A percentile compares a stretch with the other conserved stretches of the same genome.
Evolutionary conservation across 2,329 filamentous ascomycete genomes (phyloP).

Genomic region (Ophiognomonia clavigignenti-juglandacearum): DNA sequence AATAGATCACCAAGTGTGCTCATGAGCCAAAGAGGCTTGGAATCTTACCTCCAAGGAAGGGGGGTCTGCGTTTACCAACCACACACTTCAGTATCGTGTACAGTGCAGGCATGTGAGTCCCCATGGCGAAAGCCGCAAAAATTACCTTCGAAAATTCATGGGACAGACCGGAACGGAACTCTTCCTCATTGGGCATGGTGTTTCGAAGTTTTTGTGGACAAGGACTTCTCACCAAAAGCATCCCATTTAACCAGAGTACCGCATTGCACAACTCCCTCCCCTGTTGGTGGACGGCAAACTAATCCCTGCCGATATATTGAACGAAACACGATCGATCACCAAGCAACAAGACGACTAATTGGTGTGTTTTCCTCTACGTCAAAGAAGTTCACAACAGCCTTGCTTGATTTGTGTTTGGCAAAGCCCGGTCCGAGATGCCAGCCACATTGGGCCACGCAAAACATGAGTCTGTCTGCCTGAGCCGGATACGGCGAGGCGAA

Average conservation of each 20-base stretch:
- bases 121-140: no score
- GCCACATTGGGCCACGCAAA: neutral
- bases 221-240: no score
- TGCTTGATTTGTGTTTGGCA: neutral
- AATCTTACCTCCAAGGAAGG: conserved; percentile 1
- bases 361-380: neutral
- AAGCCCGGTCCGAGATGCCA: neutral
- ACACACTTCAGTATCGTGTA: no score
- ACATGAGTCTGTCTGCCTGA: conserved; percentile 6
- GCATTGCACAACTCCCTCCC: neutral
- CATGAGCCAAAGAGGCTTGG: neutral
- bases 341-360: neutral
- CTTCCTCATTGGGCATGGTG: neutral
- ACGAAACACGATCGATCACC: conserved; percentile 1
- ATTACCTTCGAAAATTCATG: no score
- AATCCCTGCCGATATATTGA: conserved; percentile 9
- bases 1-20: conserved; percentile 4
- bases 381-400: neutral
- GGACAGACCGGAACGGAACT: neutral
- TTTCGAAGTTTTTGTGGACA: neutral
- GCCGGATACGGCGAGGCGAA: no score
- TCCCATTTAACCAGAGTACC: neutral
- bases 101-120: no score
- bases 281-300: neutral
- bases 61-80: conserved; percentile 4